A percentile compares a stretch with the other conserved stretches of the same genome.
Conservation (phyloP, 176 grass and related monocot genomes). For the Elymus sibiricus region DNA sequence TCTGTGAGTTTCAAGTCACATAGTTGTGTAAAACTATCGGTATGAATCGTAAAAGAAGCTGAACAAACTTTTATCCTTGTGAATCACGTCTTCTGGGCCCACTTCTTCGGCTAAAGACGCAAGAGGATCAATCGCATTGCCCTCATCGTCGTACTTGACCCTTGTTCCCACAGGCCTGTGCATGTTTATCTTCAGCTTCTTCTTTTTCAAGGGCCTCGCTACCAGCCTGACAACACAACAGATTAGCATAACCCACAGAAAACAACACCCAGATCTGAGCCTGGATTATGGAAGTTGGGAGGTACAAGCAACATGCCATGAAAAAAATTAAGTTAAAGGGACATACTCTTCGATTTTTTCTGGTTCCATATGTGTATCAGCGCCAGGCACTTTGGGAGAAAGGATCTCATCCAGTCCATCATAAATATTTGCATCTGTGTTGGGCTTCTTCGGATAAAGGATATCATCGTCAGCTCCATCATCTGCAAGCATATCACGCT, state of each 20-base stretch:
- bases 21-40: neutral
- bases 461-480: slow-evolving; percentile 66
- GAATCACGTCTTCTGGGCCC: slow-evolving; percentile 39
- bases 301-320: slow-evolving; percentile 1
- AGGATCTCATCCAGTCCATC: slow-evolving; percentile 49
- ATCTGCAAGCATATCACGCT: slow-evolving; percentile 6
- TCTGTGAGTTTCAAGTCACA: slow-evolving; percentile 6
- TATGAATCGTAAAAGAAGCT: neutral
- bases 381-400: slow-evolving; percentile 39
- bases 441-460: slow-evolving; percentile 57
- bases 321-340: neutral
- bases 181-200: slow-evolving; percentile 93
- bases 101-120: slow-evolving; percentile 63
- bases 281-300: slow-evolving; percentile 1
- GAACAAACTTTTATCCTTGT: slow-evolving; percentile 56
- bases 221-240: slow-evolving; percentile 36
- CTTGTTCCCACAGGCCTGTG: slow-evolving; percentile 75
- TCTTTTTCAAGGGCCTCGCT: slow-evolving; percentile 64
- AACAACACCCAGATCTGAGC: neutral
- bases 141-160: slow-evolving; percentile 87
- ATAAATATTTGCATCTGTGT: slow-evolving; percentile 14
- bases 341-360: slow-evolving; percentile 46
- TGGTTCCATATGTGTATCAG: slow-evolving; percentile 26
- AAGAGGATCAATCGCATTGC: slow-evolving; percentile 66
- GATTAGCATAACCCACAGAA: neutral